Base-by-base conservation (phyloP, 768 basidiomycete genomes). In the Paxillus ammoniavirescens region DNA sequence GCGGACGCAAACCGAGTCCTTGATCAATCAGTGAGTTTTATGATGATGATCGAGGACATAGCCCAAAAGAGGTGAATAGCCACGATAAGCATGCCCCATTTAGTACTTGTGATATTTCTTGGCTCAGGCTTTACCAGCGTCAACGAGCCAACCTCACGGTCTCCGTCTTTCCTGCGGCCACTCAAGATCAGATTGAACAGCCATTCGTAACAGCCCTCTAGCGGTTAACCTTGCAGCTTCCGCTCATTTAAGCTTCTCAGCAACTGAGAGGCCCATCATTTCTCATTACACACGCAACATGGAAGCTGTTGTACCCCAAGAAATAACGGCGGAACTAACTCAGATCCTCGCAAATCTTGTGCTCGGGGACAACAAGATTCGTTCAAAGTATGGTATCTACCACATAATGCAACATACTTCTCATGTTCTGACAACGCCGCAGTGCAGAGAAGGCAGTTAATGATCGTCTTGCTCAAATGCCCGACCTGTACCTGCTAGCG, bases 271-370 rank as follows among this genome's bases (percentile, higher is more conserved):
- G 12, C 15, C 31, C 8, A 38, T n/a, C 38, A 21, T 36, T 36
- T 49, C 53, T 31, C 10, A 2, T 26, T 26, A 4, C 26, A 26
- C 21, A 26, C 26, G 26, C 26, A 38, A 40, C 64, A 70, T 70
- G 68, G 68, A 70, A 21, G 55, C 70, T 37, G 68, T 71, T 54
- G 70, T 70, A 37, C 68, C 86, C 0, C 78, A 83, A 52, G 86
- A 90, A 67, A 87, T 91, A 42, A 84, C 86, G 7, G 72, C 76
- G 12, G 88, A 91, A 63, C 79, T 91, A 59, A 90, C 87, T 0
- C 90, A 92, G 71, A 89, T 91, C 55, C 82, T 93, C 40, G 86
- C 88, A 10, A 92, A 93, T 70, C 82, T 92, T 17, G 87, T 92
- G 4, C 75, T 89, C 38, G 91, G 89, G 5, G 89, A 93, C 68